These are phyloP conservation scores for Boletales sp. DNA, from an alignment of 768 basidiomycete genomes.

Conservation along the genomic window DNA sequence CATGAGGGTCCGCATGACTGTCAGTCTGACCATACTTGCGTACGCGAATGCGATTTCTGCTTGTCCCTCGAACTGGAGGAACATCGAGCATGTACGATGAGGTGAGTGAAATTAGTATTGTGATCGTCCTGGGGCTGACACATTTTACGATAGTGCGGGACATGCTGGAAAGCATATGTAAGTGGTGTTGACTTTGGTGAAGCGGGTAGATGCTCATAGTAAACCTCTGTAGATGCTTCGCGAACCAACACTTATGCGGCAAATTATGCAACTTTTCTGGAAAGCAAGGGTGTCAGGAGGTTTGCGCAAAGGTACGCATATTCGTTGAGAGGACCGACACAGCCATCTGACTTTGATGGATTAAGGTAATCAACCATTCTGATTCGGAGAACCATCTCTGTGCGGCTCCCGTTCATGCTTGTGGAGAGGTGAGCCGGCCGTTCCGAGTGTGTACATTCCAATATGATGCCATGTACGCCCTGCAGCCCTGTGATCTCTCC, in stretches of 20 bases:
- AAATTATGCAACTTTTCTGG: constrained; percentile 43
- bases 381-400: constrained; percentile 49
- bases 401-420: constrained; percentile 50
- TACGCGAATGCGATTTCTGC: constrained; percentile 40
- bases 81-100: constrained; percentile 40
- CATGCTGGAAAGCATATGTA: constrained; percentile 56
- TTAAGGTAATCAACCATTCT: constrained; percentile 43
- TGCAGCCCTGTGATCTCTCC: constrained; percentile 42
- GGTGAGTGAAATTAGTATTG: constrained; percentile 33
- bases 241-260: constrained; percentile 54
- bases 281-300: constrained; percentile 47
- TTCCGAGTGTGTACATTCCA: background rate
- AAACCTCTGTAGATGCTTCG: constrained; percentile 42
- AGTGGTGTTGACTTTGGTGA: constrained; percentile 2
- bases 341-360: background rate
- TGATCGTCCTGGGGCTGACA: background rate
- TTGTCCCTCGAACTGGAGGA: constrained; percentile 26
- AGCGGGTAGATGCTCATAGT: background rate
- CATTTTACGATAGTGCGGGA: constrained; percentile 43
- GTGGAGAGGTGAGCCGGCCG: constrained; percentile 42
- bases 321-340: background rate
- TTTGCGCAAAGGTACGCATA: constrained; percentile 48
- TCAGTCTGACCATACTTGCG: constrained; percentile 46
- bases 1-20: constrained; percentile 52
- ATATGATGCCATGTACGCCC: background rate